Conservation (phyloP, 75 land plant species). For the Pseudotsuga menziesii region DNA sequence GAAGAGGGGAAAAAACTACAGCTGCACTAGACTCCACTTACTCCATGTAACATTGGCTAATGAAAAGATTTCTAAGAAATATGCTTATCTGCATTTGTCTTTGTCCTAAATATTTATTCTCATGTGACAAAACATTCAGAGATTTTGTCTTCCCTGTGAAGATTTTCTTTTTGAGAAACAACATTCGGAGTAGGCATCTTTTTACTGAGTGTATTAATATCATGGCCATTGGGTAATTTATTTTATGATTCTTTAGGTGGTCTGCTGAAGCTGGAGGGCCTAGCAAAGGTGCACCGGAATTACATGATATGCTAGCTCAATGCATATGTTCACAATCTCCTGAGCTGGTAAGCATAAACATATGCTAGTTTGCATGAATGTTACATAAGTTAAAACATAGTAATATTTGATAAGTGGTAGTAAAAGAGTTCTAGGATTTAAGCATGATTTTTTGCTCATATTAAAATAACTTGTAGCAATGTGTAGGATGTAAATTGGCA, state of each 20-base stretch:
- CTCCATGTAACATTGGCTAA: not conserved
- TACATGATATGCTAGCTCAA: slow-evolving; percentile 77
- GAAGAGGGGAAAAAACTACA: no score
- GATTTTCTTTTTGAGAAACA: not conserved
- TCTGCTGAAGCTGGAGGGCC: slow-evolving; percentile 72
- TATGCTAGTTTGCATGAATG: not conserved
- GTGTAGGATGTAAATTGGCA: no score
- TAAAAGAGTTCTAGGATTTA: no score
- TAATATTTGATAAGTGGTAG: no score
- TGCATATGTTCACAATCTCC: slow-evolving; percentile 79
- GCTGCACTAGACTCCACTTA: no score
- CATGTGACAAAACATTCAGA: not conserved
- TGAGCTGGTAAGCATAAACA: slow-evolving; percentile 49
- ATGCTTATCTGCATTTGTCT: not conserved
- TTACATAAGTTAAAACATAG: not conserved
- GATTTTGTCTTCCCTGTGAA: no score
- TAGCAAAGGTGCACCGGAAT: slow-evolving; percentile 62
- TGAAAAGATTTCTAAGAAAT: not conserved
- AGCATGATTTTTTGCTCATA: no score
- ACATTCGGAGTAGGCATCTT: no score
- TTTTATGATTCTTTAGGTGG: slow-evolving; percentile 56
- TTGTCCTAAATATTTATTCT: not conserved
- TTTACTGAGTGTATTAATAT: not conserved
- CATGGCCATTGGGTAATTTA: not conserved
- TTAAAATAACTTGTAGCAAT: no score